phyloP scores from a whole-genome alignment of 78 protist genomes.

The Protostelium mycophagum region DNA sequence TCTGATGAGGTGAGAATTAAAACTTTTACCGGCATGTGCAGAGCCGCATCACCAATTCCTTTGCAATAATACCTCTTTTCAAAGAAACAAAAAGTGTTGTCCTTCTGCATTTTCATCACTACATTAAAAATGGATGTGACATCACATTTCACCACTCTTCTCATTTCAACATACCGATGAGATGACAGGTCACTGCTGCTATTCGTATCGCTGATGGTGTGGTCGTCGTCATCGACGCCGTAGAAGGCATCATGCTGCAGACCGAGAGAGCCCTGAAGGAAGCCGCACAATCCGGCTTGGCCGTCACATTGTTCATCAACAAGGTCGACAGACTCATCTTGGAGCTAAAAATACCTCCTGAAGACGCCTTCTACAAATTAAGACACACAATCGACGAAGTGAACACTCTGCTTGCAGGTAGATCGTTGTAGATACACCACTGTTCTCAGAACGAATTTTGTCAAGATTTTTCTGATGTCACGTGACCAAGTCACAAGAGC shows the following conservation, averaged over 20 bases:
- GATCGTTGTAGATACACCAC: no score
- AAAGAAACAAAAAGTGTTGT: no score
- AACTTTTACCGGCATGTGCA: no score
- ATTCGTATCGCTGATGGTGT: conserved; percentile 91
- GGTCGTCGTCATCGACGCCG: conserved; percentile 91
- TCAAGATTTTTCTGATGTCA: no score
- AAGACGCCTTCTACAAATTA: conserved; percentile 94
- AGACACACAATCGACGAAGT: conserved; percentile 81
- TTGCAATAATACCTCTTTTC: no score
- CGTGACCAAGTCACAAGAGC: no score
- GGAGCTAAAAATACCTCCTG: conserved; percentile 96
- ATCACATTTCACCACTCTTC: no score
- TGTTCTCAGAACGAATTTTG: no score
- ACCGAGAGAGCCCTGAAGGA: conserved; percentile 72
- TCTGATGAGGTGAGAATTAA: conserved; percentile 81
- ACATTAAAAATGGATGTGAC: no score
- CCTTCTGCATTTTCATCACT: no score
- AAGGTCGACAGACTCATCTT: conserved; percentile 92
- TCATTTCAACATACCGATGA: conserved; percentile 20
- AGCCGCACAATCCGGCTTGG: conserved; percentile 62
- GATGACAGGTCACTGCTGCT: conserved; percentile 62
- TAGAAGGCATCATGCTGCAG: conserved; percentile 92
- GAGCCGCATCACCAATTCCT: no score
- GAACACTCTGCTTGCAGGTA: conserved; percentile 49
- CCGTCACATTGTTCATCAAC: conserved; percentile 68